A percentile compares a stretch with the other conserved stretches of the same genome.
Conservation (phyloP, 805 yeast genomes). For the Metschnikowia lachancei region DNA sequence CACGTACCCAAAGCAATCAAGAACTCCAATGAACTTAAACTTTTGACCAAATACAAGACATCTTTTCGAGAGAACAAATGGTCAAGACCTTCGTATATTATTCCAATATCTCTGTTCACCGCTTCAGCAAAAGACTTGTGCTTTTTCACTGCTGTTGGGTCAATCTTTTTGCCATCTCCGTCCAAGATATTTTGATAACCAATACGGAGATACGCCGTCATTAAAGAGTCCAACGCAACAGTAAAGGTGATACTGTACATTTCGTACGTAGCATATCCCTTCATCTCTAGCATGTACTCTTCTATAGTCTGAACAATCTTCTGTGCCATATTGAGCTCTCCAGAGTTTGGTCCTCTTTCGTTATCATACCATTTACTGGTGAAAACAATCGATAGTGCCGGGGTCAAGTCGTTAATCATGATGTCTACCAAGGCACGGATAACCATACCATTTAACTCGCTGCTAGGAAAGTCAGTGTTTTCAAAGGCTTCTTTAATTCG, state of each 20-base stretch:
- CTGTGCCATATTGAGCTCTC: constrained; percentile 47
- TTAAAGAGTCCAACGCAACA: constrained; percentile 38
- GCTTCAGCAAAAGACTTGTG: constrained; percentile 39
- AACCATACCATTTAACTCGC: constrained; percentile 75
- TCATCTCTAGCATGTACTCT: constrained; percentile 69
- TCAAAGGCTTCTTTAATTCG: constrained; percentile 37
- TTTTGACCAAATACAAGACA: constrained; percentile 35
- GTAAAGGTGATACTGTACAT: constrained; percentile 40
- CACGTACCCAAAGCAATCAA: constrained; percentile 40
- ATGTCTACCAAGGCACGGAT: constrained; percentile 66
- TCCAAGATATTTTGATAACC: constrained; percentile 42
- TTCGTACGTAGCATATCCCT: constrained; percentile 44
- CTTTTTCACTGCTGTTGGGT: constrained; percentile 35
- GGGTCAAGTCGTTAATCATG: constrained; percentile 67
- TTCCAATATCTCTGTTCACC: constrained; percentile 37
- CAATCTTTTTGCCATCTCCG: constrained; percentile 43
- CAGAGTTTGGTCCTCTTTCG: constrained; percentile 24
- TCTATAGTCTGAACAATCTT: constrained; percentile 68
- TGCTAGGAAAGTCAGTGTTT: constrained; percentile 55
- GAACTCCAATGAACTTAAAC: constrained; percentile 41
- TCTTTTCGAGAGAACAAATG: constrained; percentile 42
- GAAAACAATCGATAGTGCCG: constrained; percentile 60
- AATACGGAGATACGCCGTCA: constrained; percentile 36
- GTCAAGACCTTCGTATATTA: constrained; percentile 37
- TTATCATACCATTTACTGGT: constrained; percentile 65